Evolutionary conservation across 345 rosid species (phyloP).

Genomic region (Salix dunnii): DNA sequence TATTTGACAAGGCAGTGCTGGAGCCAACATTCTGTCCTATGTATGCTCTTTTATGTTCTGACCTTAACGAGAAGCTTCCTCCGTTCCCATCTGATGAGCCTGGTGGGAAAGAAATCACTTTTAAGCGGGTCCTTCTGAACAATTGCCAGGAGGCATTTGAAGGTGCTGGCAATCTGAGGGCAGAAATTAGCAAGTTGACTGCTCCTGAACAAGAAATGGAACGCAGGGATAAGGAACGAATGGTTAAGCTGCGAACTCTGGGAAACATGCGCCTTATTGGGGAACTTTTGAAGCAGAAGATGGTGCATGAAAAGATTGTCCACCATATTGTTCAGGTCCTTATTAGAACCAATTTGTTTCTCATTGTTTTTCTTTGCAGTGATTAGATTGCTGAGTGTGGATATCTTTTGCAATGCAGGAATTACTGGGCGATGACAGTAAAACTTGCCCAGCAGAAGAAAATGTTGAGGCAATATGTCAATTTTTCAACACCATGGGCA

Average conservation of each 20-base stretch:
- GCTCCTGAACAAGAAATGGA: constrained; percentile 70
- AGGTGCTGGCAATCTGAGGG: constrained; percentile 69
- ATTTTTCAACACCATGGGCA: constrained; percentile 73
- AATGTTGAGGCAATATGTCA: constrained; percentile 87
- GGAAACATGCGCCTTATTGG: constrained; percentile 87
- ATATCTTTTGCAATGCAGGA: constrained; percentile 40
- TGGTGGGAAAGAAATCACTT: constrained; percentile 70
- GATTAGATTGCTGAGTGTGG: not conserved
- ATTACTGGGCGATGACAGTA: constrained; percentile 60
- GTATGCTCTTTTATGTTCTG: constrained; percentile 79
- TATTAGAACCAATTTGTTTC: not conserved
- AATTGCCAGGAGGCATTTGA: constrained; percentile 91
- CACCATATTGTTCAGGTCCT: constrained; percentile 78
- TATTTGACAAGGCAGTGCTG: constrained; percentile 82
- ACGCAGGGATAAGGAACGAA: constrained; percentile 72
- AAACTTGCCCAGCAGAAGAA: constrained; percentile 68
- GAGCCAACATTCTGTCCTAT: constrained; percentile 89
- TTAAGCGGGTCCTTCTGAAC: constrained; percentile 72
- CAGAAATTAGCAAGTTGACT: constrained; percentile 63
- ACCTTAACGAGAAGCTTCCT: constrained; percentile 70
- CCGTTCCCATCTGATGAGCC: constrained; percentile 76
- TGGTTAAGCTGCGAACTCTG: constrained; percentile 68
- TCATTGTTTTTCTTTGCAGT: not conserved
- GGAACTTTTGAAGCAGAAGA: constrained; percentile 81
- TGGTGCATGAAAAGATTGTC: constrained; percentile 84